Percentiles rank a stretch among this genome's conserved stretches.
These are phyloP conservation scores for Bondarzewia mesenterica DNA, from an alignment of 1,284 basidiomycete species.

Conservation along the genomic window DNA sequence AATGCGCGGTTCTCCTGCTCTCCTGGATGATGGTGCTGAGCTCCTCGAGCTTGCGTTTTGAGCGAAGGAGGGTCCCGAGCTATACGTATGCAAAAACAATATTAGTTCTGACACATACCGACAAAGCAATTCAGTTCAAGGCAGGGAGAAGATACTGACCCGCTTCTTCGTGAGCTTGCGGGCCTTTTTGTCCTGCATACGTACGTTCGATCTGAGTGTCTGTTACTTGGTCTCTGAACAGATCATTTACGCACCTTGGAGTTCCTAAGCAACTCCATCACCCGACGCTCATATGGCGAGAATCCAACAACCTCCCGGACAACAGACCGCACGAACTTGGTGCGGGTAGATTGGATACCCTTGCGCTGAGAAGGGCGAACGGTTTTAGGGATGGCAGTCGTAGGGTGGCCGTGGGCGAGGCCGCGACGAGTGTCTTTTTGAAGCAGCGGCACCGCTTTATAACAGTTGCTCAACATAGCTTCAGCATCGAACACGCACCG, in stretches of 20 bases:
- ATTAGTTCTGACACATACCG: neutral
- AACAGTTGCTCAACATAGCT: neutral
- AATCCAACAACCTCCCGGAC: slow-evolving; percentile 96
- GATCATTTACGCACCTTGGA: slow-evolving; percentile 70
- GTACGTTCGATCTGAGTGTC: neutral
- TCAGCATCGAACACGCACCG: slow-evolving; percentile 35
- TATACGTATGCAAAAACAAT: slow-evolving; percentile 22
- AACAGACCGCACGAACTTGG: slow-evolving; percentile 85
- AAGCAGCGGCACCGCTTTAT: neutral
- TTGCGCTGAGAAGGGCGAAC: slow-evolving; percentile 88
- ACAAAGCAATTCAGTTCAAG: neutral
- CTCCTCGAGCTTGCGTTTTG: slow-evolving; percentile 97
- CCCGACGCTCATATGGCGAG: slow-evolving; percentile 96
- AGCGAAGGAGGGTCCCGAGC: slow-evolving; percentile 93
- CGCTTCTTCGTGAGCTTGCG: slow-evolving; percentile 97
- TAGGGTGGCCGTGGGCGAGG: slow-evolving; percentile 89
- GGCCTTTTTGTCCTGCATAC: slow-evolving; percentile 87
- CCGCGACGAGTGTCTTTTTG: slow-evolving; percentile 81
- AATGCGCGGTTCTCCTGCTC: slow-evolving; percentile 70
- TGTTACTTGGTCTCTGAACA: neutral
- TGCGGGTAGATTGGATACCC: slow-evolving; percentile 80
- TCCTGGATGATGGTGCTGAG: slow-evolving; percentile 87
- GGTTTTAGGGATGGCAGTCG: slow-evolving; percentile 77
- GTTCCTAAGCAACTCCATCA: slow-evolving; percentile 99
- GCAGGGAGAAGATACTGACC: slow-evolving; percentile 43